These are phyloP conservation scores for Scutellaria barbata DNA, from an alignment of 257 asterid species.

Conservation along the genomic window DNA sequence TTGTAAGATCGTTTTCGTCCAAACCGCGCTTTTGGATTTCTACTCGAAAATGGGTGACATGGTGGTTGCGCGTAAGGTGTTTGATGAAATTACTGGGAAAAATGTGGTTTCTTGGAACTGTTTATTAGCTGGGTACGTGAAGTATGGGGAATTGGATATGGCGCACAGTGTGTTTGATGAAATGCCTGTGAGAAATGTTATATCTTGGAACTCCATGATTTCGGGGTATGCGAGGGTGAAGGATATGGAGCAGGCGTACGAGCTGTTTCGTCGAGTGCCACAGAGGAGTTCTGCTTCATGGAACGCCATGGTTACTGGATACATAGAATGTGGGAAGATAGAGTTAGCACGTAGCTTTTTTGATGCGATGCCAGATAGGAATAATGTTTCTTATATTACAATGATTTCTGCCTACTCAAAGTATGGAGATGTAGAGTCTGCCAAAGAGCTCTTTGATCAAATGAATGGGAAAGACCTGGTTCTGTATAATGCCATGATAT, in stretches of 20 bases:
- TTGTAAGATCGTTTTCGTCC: slow-evolving; percentile 63
- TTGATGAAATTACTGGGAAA: slow-evolving; percentile 61
- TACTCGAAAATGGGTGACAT: slow-evolving; percentile 71
- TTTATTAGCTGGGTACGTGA: slow-evolving; percentile 67
- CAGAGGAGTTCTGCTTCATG: slow-evolving; percentile 73
- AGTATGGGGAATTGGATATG: slow-evolving; percentile 56
- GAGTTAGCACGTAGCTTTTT: slow-evolving; percentile 68
- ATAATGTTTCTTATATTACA: slow-evolving; percentile 63
- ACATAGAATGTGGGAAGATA: slow-evolving; percentile 59
- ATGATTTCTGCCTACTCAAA: slow-evolving; percentile 84
- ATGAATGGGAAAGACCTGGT: slow-evolving; percentile 49
- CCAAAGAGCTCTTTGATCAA: slow-evolving; percentile 55
- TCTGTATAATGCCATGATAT: slow-evolving; percentile 75
- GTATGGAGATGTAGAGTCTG: slow-evolving; percentile 66
- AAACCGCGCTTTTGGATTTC: slow-evolving; percentile 77
- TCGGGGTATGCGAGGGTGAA: slow-evolving; percentile 59
- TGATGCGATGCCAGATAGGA: slow-evolving; percentile 66
- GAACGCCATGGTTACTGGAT: slow-evolving; percentile 76
- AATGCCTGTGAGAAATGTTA: slow-evolving; percentile 72
- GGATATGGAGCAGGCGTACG: slow-evolving; percentile 68
- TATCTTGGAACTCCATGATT: slow-evolving; percentile 81
- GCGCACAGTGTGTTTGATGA: slow-evolving; percentile 68
- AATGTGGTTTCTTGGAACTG: slow-evolving; percentile 90
- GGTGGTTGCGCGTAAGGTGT: slow-evolving; percentile 65
- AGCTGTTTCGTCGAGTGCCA: slow-evolving; percentile 68